Conservation (phyloP, 495 filamentous ascomycete species). For the Podospora pseudocomata region DNA sequence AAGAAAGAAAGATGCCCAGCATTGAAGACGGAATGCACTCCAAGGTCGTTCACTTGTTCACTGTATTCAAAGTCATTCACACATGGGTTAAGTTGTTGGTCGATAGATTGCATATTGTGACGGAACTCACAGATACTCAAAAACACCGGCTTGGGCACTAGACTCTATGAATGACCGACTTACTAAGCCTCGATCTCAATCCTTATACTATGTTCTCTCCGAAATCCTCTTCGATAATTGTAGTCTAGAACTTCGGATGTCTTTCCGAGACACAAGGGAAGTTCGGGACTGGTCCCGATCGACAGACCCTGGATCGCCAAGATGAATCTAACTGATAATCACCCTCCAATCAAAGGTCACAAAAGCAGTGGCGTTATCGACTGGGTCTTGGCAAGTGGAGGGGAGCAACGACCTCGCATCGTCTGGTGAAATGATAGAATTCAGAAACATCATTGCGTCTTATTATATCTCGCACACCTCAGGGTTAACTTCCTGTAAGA, state of each 20-base stretch:
- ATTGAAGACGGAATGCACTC: too few relatives aligned
- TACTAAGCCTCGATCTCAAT: too few relatives aligned
- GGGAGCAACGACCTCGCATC: background rate
- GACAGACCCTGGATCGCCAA: background rate
- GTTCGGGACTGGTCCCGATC: background rate
- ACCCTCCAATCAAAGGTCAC: background rate
- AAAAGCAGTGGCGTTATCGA: conserved; percentile 6
- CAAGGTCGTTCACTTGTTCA: too few relatives aligned
- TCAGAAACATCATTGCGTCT: background rate
- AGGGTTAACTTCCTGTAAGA: background rate
- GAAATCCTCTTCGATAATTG: background rate
- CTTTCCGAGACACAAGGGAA: background rate
- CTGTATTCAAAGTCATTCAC: too few relatives aligned
- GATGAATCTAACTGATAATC: background rate
- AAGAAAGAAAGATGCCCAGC: too few relatives aligned
- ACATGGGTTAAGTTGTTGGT: too few relatives aligned
- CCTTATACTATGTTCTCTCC: too few relatives aligned
- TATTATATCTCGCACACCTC: background rate
- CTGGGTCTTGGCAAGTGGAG: conserved; percentile 2
- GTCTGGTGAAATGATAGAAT: background rate
- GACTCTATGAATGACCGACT: too few relatives aligned
- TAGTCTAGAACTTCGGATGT: background rate
- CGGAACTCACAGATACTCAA: too few relatives aligned
- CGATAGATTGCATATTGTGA: too few relatives aligned
- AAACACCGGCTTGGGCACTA: too few relatives aligned